These are phyloP conservation scores for Calocera cornea DNA, from an alignment of 768 basidiomycete species.

Conservation along the genomic window DNA sequence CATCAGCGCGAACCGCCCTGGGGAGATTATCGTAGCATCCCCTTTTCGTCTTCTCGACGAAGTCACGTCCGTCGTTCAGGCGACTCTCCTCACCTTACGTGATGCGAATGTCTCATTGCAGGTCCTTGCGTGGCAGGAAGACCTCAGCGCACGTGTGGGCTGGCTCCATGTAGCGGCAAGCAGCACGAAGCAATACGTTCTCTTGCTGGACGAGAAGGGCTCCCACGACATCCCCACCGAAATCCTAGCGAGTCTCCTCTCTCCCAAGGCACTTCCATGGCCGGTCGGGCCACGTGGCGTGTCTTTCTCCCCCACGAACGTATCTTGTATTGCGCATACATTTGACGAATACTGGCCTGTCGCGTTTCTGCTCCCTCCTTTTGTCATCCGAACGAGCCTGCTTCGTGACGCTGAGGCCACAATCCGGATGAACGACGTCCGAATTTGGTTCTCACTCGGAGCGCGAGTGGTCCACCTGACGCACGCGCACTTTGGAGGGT, in stretches of 20 bases:
- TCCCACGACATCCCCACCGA: conserved; percentile 26
- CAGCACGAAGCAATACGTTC: conserved; percentile 36
- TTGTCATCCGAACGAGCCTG: conserved; percentile 32
- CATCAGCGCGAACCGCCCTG: conserved; percentile 18
- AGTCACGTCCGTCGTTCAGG: conserved; percentile 28
- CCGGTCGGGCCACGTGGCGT: conserved; percentile 33
- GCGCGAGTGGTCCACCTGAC: conserved; percentile 26
- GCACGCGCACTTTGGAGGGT: conserved; percentile 10
- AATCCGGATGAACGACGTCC: conserved; percentile 13
- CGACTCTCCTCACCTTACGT: background rate
- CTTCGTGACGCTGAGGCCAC: conserved; percentile 18
- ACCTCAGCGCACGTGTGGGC: background rate
- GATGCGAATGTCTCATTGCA: background rate
- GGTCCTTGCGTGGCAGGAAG: background rate
- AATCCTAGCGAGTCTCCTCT: conserved; percentile 7
- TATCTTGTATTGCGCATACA: conserved; percentile 25
- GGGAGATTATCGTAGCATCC: conserved; percentile 37
- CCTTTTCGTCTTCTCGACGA: conserved; percentile 27
- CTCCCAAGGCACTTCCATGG: background rate
- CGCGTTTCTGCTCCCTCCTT: conserved; percentile 46
- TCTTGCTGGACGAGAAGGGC: conserved; percentile 39
- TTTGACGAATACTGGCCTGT: conserved; percentile 27
- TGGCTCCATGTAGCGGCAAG: conserved; percentile 28
- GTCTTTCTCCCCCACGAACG: conserved; percentile 17
- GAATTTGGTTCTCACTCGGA: conserved; percentile 23